phyloP scores from a whole-genome alignment of 345 rosid genomes.

The Litchi chinensis region DNA sequence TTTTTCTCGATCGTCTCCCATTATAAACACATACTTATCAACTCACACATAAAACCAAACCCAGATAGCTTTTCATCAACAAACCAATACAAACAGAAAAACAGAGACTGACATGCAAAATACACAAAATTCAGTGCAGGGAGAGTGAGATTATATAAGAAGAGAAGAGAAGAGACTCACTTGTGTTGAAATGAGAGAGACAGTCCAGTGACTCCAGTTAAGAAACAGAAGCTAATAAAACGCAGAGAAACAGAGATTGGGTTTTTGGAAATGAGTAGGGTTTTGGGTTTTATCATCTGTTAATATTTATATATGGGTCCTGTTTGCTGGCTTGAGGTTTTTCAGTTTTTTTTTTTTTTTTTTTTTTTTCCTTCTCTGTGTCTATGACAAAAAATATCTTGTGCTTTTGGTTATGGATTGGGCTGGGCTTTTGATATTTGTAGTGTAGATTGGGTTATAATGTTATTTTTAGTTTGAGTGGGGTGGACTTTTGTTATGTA shows the following conservation, averaged over 20 bases:
- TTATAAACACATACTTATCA: not conserved
- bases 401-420: not conserved
- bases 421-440: not conserved
- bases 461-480: too few relatives aligned
- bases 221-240: not conserved
- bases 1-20: not conserved
- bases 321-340: not conserved
- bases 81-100: too few relatives aligned
- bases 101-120: not conserved
- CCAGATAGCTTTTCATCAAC: not conserved
- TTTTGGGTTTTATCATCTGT: conserved; percentile 63
- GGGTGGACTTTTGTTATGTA: too few relatives aligned
- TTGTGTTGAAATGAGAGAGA: conserved; percentile 15
- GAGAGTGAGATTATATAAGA: not conserved
- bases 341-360: not conserved
- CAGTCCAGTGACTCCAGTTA: not conserved
- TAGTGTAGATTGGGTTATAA: not conserved
- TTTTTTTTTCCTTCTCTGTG: not conserved
- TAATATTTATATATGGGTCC: not conserved
- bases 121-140: not conserved
- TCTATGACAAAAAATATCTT: not conserved
- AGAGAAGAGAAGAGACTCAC: conserved; percentile 2
- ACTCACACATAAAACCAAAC: not conserved
- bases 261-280: conserved; percentile 39
- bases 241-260: conserved; percentile 7